Percentiles rank a stretch among this genome's conserved stretches.
These are phyloP conservation scores for Cyberlindnera mycetangii DNA, from an alignment of 805 yeast genomes.

Conservation along the genomic window DNA sequence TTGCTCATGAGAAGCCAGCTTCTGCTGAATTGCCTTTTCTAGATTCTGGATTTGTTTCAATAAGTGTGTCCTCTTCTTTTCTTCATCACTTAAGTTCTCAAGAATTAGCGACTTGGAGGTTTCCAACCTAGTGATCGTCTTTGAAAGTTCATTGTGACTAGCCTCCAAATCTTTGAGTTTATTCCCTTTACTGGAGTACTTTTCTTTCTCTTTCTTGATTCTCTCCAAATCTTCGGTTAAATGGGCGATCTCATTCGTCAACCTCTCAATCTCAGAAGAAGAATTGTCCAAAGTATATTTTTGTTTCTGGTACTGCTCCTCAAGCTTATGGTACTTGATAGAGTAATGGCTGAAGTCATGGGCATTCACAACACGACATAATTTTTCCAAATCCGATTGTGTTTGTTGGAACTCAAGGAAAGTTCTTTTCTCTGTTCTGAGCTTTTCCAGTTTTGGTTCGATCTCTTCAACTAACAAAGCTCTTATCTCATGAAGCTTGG, in stretches of 20 bases:
- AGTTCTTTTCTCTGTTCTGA: conserved; percentile 76
- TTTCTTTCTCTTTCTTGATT: conserved; percentile 49
- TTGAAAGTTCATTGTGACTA: conserved; percentile 52
- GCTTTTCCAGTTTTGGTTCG: conserved; percentile 82
- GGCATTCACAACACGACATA: conserved; percentile 71
- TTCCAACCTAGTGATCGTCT: conserved; percentile 63
- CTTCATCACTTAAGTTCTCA: conserved; percentile 59
- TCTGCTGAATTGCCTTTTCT: conserved; percentile 33
- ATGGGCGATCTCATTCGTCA: conserved; percentile 52
- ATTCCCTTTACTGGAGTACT: conserved; percentile 60
- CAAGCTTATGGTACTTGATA: conserved; percentile 40
- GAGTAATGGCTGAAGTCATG: conserved; percentile 57
- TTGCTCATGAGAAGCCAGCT: conserved; percentile 35
- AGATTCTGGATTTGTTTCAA: conserved; percentile 35
- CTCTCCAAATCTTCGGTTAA: conserved; percentile 59
- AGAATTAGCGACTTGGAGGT: conserved; percentile 57
- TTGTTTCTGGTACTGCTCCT: conserved; percentile 41
- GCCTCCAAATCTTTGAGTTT: conserved; percentile 57
- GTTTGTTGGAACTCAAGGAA: conserved; percentile 85
- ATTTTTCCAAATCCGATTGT: conserved; percentile 74
- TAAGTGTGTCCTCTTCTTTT: conserved; percentile 32
- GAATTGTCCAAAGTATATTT: conserved; percentile 40
- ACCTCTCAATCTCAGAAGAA: conserved; percentile 41
- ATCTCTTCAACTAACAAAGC: conserved; percentile 78
- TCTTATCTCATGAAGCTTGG: conserved; percentile 75